phyloP scores from a whole-genome alignment of 345 rosid species.

The Corchorus olitorius region DNA sequence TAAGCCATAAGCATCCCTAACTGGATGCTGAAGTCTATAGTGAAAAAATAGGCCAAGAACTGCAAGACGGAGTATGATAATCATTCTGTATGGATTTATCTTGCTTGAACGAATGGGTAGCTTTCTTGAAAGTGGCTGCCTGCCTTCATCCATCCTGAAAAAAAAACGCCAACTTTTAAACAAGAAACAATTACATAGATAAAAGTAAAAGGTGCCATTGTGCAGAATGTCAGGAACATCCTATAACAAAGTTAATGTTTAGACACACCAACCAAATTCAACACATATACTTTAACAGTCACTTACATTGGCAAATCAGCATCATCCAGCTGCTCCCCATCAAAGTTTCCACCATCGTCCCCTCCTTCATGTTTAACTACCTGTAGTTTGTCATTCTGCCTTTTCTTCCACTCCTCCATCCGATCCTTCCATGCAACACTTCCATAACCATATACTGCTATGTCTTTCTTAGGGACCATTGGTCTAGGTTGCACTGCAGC shows the following conservation, averaged over 20 bases:
- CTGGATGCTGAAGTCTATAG: constrained; percentile 92
- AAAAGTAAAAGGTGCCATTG: neutral
- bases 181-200: neutral
- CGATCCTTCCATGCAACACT: constrained; percentile 99
- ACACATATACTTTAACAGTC: neutral
- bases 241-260: neutral
- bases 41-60: constrained; percentile 92
- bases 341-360: constrained; percentile 51
- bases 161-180: constrained; percentile 10
- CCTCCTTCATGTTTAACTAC: constrained; percentile 83
- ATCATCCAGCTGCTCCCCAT: constrained; percentile 76
- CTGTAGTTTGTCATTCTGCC: constrained; percentile 80
- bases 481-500: constrained; percentile 78
- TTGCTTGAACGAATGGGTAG: constrained; percentile 93
- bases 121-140: constrained; percentile 98
- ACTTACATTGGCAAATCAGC: constrained; percentile 89
- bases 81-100: constrained; percentile 91
- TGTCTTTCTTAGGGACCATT: constrained; percentile 91
- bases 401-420: constrained; percentile 91
- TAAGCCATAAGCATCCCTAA: constrained; percentile 80
- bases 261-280: neutral
- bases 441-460: constrained; percentile 86
- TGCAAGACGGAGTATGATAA: constrained; percentile 81
- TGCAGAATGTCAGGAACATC: constrained; percentile 8
- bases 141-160: constrained; percentile 99